Evolutionary conservation across 1,139 yeast species (phyloP), one percentile per base, ranked within the genome.

Genomic region (Meyerozyma elateridarum): DNA sequence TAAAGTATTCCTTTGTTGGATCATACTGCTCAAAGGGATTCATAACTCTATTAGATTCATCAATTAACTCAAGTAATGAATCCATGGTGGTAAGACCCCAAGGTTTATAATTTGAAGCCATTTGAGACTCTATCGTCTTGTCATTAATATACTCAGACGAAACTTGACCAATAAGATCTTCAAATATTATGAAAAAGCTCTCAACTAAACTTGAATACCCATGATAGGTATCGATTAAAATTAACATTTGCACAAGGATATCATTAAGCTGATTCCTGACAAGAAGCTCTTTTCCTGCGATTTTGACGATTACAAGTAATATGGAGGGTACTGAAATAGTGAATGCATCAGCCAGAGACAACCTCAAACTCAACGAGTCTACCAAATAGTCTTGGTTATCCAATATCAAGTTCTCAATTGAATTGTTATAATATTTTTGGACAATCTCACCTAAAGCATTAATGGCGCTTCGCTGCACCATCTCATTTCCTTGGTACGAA

Each of bases 331-430:
- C 70, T 22, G 87, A 65, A 0, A 95, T 91, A 0, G 89, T 77
- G 36, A 89, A 63, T 11, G 61, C 54, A 15, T 74, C 68, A 7
- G 87, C 76, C 4, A 83, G 73, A 17, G 85, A 75, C 33, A 91
- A 60, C 41, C 73, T 75, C 25, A 78, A 57, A 6, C 95, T 80
- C 12, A 88, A 60, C 0, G 88, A 61, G 53, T 91, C 96, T 8
- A 88, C 61, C 16, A 91, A 54, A 50, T 89, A 89, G 49, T 89
- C 96, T 44, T 79, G 72, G 50, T 89, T 89, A 25, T 76, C 78
- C 25, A 69, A 48, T 3, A 91, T 64, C 41, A 89, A 49, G 2
- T 54, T 54, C 27, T 64, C 59, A 6, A 88, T 56, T 0, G 85
- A 75, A 0, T 78, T 76, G 31, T 69, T 56, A 42, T 81, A 83